phyloP scores from a whole-genome alignment of 2,329 filamentous ascomycete species.

The Calonectria hawksworthii region DNA sequence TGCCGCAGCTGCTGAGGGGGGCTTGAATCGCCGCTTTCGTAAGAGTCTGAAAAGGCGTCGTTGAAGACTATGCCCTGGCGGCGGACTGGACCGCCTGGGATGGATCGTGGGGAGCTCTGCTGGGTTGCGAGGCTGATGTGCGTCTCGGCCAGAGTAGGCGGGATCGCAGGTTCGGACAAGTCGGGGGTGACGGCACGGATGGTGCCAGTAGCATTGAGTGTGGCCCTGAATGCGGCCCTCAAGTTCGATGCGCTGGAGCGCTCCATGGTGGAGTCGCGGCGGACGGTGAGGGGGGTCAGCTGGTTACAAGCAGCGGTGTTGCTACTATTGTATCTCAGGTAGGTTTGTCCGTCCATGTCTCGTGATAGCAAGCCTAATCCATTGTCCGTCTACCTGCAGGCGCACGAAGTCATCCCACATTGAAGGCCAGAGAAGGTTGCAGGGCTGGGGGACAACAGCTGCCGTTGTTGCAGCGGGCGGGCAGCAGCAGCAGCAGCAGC shows the following conservation, averaged over 20 bases:
- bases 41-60: conserved; percentile 66
- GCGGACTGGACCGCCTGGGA: conserved; percentile 56
- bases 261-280: conserved; percentile 50
- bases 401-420: conserved; percentile 51
- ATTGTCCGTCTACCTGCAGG: conserved; percentile 57
- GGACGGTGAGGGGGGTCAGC: conserved; percentile 49
- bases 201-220: conserved; percentile 55
- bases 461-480: not conserved
- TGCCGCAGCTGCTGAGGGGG: conserved; percentile 52
- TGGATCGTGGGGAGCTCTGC: conserved; percentile 51
- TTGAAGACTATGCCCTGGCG: conserved; percentile 74
- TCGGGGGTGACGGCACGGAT: conserved; percentile 79
- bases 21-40: conserved; percentile 61
- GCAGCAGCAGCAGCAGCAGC: conserved; percentile 9
- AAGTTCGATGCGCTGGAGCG: conserved; percentile 53
- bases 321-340: conserved; percentile 53
- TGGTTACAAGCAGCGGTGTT: conserved; percentile 51
- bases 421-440: conserved; percentile 37
- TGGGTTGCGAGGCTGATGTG: conserved; percentile 45
- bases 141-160: conserved; percentile 42
- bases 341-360: conserved; percentile 61
- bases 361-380: conserved; percentile 61
- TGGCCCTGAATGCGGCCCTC: conserved; percentile 51
- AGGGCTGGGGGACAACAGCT: conserved; percentile 15
- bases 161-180: conserved; percentile 51